Evolutionary conservation across 805 yeast species (phyloP), one percentile per base, ranked within the genome.

Genomic region (Wickerhamomyces pijperi): DNA sequence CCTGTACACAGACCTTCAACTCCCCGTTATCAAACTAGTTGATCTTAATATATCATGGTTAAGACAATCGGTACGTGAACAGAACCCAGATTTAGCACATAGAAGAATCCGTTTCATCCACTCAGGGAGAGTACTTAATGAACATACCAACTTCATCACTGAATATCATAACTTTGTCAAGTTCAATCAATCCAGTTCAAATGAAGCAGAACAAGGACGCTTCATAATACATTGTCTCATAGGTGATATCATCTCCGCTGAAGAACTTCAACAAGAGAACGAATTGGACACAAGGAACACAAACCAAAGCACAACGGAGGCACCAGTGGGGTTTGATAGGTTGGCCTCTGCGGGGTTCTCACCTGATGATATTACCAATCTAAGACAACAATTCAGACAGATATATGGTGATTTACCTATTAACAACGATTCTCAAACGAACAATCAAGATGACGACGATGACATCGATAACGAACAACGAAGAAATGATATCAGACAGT

Each of bases 301-400:
- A 16, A 64, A 62, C 25, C 61, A 62, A 36, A 58, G 72, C 3
- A 76, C 82, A 0, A 55, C 68, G 1, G 85, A 84, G 1, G 87
- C 85, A 13, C 78, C 80, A 3, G 72, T 78, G 14, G 96, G 97
- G 2, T 85, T 88, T 56, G 96, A 88, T 56, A 61, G 96, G 33
- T 64, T 88, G 38, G 66, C 87, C 15, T 74, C 77, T 25, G 88
- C 87, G 34, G 97, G 97, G 8, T 84, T 88, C 53, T 70, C 83
- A 4, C 83, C 75, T 25, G 81, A 75, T 42, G 97, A 88, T 48
- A 74, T 88, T 20, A 65, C 66, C 34, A 78, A 78, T 40, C 58
- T 88, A 42, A 67, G 96, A 42, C 62, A 71, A 38, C 96, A 87
- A 55, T 87, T 88, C 53, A 70, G 74, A 42, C 67, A 68, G 41